Base-by-base conservation (phyloP, 495 filamentous ascomycete species). In the Penicillium paxilli region DNA sequence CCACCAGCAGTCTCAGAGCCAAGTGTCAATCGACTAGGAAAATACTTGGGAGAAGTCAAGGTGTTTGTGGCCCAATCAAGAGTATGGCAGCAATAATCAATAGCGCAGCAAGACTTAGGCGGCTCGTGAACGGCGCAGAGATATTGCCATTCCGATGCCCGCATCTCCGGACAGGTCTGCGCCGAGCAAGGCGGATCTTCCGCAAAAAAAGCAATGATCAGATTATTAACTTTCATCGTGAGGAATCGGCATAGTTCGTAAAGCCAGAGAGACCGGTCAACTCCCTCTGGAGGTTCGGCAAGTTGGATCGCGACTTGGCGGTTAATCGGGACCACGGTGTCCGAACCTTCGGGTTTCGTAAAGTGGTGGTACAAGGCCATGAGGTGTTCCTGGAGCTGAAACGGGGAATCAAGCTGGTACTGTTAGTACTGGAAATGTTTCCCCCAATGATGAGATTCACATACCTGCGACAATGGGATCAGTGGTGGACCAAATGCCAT, bases 51-150 rank as follows among this genome's bases (percentile, higher is more conserved):
- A 49, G 87, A 89, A 10, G 91, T 95, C 30, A 98, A 84, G 20
- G 89, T 88, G 51, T 94, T 94, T 33, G 88, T 90, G 0, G 94
- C 94, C 88, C 94, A 96, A 72, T 98, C 94, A 37, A 98, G 85
- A 0, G 94, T 98, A 67, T 98, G 94, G 68, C 91, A 96, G 79
- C 91, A 97, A 70, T 98, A 98, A 69, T 98, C 94, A 64, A 98
- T 96, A 2, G 94, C 94, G 68, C 92, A 96, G 77, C 94, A 98
- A 55, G 83, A 83, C 72, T 98, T 96, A 22, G 94, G 94, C 20
- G 89, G 83, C 53, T 97, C 93, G 69, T 98, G 95, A 0, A 98
- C 95, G 33, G 94, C 94, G 77, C 94, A 98, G 56, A 98, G 85
- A 64, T 97, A 98, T 70, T 98, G 94, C 94, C 94, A 98, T 75